phyloP scores from a whole-genome alignment of 129 eudicot species.

The Pulicaria dysenterica region DNA sequence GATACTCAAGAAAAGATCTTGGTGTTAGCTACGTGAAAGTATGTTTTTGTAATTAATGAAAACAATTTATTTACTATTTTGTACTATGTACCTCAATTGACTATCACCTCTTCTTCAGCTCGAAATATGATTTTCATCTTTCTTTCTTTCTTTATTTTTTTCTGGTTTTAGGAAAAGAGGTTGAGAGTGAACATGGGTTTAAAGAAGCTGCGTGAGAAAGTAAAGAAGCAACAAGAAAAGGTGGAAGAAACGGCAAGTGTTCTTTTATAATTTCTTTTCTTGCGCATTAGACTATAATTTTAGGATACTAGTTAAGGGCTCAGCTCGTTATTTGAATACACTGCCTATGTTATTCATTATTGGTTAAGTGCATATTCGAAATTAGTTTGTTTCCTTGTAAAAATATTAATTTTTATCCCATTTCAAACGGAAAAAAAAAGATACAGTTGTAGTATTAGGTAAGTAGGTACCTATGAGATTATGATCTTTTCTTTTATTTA shows the following conservation, averaged over 20 bases:
- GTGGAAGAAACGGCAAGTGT: slow-evolving; percentile 74
- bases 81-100: slow-evolving; percentile 16
- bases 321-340: background rate
- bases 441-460: background rate
- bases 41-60: slow-evolving; percentile 25
- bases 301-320: background rate
- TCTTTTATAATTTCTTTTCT: background rate
- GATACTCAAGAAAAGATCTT: slow-evolving; percentile 97
- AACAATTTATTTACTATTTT: background rate
- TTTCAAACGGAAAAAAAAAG: background rate
- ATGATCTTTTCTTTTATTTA: background rate
- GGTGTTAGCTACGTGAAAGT: slow-evolving; percentile 96
- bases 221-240: slow-evolving; percentile 90
- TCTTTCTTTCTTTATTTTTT: slow-evolving; percentile 12
- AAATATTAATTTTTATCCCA: background rate
- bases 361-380: background rate
- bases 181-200: slow-evolving; percentile 84
- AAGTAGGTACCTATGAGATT: background rate
- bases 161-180: slow-evolving; percentile 70
- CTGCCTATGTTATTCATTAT: background rate
- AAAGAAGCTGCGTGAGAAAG: slow-evolving; percentile 82
- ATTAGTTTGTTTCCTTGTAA: background rate
- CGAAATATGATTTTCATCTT: slow-evolving; percentile 8
- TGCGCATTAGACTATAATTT: slow-evolving; percentile 11
- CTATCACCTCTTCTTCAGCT: slow-evolving; percentile 3